Evolutionary conservation across 257 asterid species (phyloP).

Genomic region (Solanum raphanifolium): DNA sequence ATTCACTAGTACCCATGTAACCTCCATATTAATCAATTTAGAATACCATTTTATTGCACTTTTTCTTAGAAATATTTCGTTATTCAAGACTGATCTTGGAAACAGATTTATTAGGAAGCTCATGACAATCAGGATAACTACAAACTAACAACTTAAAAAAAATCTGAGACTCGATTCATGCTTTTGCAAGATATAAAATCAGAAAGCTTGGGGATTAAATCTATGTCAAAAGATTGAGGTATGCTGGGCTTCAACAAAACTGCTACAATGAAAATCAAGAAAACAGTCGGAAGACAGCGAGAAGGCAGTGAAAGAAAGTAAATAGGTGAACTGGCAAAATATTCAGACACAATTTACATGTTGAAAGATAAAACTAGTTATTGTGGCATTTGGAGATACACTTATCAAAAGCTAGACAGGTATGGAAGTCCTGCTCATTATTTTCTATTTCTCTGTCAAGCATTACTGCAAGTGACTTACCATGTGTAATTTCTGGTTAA

Average conservation of each 20-base stretch:
- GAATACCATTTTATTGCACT: not conserved
- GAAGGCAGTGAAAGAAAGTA: not conserved
- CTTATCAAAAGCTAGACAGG: not conserved
- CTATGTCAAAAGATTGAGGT: not conserved
- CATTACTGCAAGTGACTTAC: conserved; percentile 24
- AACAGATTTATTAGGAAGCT: not conserved
- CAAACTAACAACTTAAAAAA: not conserved
- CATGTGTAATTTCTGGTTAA: conserved; percentile 87
- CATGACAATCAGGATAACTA: not conserved
- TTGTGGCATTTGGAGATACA: not conserved
- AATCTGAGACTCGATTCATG: not conserved
- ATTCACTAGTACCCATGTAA: not conserved
- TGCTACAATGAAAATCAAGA: not conserved
- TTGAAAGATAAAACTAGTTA: not conserved
- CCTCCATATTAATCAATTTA: not conserved
- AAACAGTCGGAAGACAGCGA: not conserved
- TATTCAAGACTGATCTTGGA: not conserved
- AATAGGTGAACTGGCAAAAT: not conserved
- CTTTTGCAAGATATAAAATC: not conserved
- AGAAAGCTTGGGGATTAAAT: not conserved
- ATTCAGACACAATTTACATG: not conserved
- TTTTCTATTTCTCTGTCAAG: not conserved
- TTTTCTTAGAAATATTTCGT: not conserved
- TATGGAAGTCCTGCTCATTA: not conserved
- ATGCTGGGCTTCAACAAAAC: not conserved